Base-by-base conservation (phyloP, 2,329 filamentous ascomycete species). In the Penicillium griseofulvum region DNA sequence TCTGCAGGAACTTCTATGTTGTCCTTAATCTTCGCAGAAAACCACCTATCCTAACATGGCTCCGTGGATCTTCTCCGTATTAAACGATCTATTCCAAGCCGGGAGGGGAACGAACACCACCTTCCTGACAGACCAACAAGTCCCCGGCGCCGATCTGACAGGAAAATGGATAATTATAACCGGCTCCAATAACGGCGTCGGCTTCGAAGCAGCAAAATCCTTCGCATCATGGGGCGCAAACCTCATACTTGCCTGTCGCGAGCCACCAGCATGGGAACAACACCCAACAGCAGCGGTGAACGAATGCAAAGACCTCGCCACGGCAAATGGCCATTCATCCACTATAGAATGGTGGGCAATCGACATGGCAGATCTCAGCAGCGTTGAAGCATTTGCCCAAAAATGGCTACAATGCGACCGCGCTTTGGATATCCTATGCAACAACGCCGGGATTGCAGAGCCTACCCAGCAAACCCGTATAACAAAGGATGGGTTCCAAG, bases 211-310 rank as follows among this genome's bases (percentile, higher is more conserved):
- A 3, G 56, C 58, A 8, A 60, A 61, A 11, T 54, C 49, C 2
- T 52, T 62, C 14, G 58, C 58, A 5, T 33, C 47, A 49, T 56
- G 54, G 58, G 58, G 60, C n/a, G 56, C 58, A 26, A 60, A 62
- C 12, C n/a, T 62, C 12, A 59, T 62, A 8, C 51, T 62, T 4
- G 58, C 58, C 17, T 62, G 60, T 10, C 58, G 58, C 9, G 53
- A 62, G 19, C 56, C 60, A 19, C 58, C 60, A 14, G 19, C 45
- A 12, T 51, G 56, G 44, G 60, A 62, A 41, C 26, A 24, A 1
- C 56, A 57, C 41, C 60, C 60, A 8, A 38, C 56, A 16, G 46
- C 42, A 0, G 60, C 58, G 3, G 37, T 57, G 22, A 29, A 59
- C 9, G 46, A 55, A 49, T 57, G 56, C 31, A 52, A 44, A 28